Evolutionary conservation across 1,284 basidiomycete genomes (phyloP).

Genomic region (Neotropicomus parvogracilis): DNA sequence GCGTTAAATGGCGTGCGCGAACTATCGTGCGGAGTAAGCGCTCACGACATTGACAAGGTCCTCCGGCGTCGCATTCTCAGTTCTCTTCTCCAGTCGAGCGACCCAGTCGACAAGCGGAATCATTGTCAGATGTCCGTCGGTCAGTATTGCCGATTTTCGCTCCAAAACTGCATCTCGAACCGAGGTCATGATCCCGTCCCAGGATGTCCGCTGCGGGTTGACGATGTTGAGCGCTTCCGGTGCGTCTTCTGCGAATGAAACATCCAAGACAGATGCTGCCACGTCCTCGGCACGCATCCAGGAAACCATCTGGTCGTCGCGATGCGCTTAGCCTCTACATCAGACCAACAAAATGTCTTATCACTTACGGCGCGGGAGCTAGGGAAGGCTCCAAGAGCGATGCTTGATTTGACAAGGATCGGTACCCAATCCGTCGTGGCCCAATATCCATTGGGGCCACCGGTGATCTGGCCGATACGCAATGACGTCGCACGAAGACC

Average conservation of each 20-base stretch:
- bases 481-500: constrained; percentile 24
- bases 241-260: constrained; percentile 14
- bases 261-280: constrained; percentile 19
- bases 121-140: constrained; percentile 5
- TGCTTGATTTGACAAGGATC: constrained; percentile 25
- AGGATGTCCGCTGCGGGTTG: constrained; percentile 17
- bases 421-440: constrained; percentile 31
- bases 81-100: constrained; percentile 11
- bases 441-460: constrained; percentile 27
- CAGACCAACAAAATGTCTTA: neutral
- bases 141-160: neutral
- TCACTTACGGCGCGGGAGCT: constrained; percentile 20
- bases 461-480: constrained; percentile 32
- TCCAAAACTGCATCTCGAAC: constrained; percentile 13
- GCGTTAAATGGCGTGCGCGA: neutral
- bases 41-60: neutral
- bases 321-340: neutral
- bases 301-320: constrained; percentile 19
- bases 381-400: constrained; percentile 29
- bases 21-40: neutral
- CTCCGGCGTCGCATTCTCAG: neutral
- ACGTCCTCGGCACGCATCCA: constrained; percentile 25
- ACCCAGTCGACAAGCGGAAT: constrained; percentile 22
- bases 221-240: constrained; percentile 22
- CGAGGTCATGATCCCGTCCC: constrained; percentile 17